Evolutionary conservation across 2,329 filamentous ascomycete genomes (phyloP).

Genomic region (Paraconiothyrium sp.): DNA sequence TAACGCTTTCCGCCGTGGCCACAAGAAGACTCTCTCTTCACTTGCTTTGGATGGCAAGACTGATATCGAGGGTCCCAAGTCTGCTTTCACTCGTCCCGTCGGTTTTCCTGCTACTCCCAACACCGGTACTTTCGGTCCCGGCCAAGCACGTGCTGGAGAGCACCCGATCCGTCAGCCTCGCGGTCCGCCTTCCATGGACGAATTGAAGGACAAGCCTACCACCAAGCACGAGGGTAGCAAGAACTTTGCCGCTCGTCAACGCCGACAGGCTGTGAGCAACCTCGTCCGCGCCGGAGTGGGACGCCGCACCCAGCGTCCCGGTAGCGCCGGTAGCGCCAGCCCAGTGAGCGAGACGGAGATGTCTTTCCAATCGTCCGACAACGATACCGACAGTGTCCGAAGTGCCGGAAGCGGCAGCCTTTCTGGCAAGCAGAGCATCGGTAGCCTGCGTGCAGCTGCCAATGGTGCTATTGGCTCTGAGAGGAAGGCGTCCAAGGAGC

Average conservation of each 20-base stretch:
- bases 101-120: constrained; percentile 81
- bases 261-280: constrained; percentile 90
- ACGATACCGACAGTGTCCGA: constrained; percentile 58
- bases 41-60: constrained; percentile 67
- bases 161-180: constrained; percentile 93
- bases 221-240: constrained; percentile 94
- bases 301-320: constrained; percentile 76
- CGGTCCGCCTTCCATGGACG: constrained; percentile 89
- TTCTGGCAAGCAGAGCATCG: constrained; percentile 76
- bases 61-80: constrained; percentile 74
- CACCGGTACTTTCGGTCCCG: constrained; percentile 89
- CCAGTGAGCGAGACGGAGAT: constrained; percentile 85
- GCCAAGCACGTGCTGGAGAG: constrained; percentile 91
- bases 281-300: constrained; percentile 89
- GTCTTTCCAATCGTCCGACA: constrained; percentile 76
- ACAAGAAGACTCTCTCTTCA: constrained; percentile 84
- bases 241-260: constrained; percentile 94
- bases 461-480: constrained; percentile 90
- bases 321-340: constrained; percentile 78
- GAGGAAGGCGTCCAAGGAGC: constrained; percentile 67
- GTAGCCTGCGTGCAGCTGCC: constrained; percentile 78
- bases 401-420: constrained; percentile 82
- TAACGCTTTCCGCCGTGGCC: constrained; percentile 90
- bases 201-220: constrained; percentile 88
- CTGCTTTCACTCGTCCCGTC: constrained; percentile 62